phyloP scores from a whole-genome alignment of 208 protist genomes.

The Phytomonas sp. region DNA sequence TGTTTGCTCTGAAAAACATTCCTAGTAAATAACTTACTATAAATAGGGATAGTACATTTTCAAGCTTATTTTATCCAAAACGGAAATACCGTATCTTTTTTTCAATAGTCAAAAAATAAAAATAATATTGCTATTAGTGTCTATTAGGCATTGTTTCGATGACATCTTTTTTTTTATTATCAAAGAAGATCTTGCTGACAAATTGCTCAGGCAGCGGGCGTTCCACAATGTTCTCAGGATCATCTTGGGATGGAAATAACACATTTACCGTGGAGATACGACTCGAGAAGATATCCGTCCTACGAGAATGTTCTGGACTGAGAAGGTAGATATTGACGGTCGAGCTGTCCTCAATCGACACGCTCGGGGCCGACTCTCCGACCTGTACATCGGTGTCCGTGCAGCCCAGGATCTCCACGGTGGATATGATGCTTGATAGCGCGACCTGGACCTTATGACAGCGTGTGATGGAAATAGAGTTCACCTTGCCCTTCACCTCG shows the following conservation, averaged over 20 bases:
- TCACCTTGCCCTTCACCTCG: constrained; percentile 67
- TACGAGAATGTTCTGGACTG: constrained; percentile 33
- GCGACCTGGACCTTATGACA: constrained; percentile 68
- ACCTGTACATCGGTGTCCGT: constrained; percentile 59
- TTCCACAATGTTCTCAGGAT: constrained; percentile 53
- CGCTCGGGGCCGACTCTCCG: constrained; percentile 39
- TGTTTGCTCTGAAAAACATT: background rate
- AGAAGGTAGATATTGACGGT: constrained; percentile 68
- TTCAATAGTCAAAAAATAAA: background rate
- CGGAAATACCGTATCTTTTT: background rate
- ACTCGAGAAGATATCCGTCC: constrained; percentile 68
- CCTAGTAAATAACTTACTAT: background rate
- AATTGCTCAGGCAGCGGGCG: constrained; percentile 75
- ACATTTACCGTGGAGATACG: constrained; percentile 75
- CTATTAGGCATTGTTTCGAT: constrained; percentile 49
- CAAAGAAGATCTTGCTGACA: constrained; percentile 54
- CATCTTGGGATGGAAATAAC: constrained; percentile 42
- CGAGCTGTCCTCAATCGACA: constrained; percentile 51
- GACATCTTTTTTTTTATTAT: constrained; percentile 10
- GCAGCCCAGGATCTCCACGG: constrained; percentile 66
- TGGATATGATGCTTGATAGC: constrained; percentile 51
- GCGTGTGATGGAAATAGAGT: constrained; percentile 60
- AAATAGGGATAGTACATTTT: background rate
- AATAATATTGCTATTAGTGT: constrained; percentile 1
- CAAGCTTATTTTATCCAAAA: background rate